Conservation (phyloP, 2,329 filamentous ascomycete species). For the Teratosphaeriaceae sp. region DNA sequence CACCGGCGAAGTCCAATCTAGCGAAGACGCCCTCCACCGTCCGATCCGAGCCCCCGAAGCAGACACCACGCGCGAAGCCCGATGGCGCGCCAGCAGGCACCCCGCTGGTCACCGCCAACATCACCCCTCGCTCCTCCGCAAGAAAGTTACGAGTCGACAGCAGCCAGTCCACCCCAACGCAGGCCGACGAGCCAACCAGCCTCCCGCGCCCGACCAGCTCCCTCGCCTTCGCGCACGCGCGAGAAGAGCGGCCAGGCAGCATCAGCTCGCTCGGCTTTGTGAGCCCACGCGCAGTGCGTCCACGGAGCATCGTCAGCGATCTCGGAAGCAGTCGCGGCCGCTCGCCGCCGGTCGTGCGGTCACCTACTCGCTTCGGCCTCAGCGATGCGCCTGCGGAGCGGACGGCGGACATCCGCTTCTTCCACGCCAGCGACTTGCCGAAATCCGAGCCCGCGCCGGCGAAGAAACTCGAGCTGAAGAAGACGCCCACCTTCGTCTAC, state of each 20-base stretch:
- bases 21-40: constrained; percentile 21
- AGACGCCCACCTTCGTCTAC: constrained; percentile 45
- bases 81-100: constrained; percentile 45
- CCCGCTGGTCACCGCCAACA: constrained; percentile 55
- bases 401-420: constrained; percentile 63
- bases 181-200: constrained; percentile 15
- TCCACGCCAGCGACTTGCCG: constrained; percentile 74
- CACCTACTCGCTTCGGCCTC: constrained; percentile 28
- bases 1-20: constrained; percentile 26
- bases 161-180: constrained; percentile 49
- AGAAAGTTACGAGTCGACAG: constrained; percentile 68
- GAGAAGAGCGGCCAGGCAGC: constrained; percentile 12
- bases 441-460: constrained; percentile 21
- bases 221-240: constrained; percentile 8
- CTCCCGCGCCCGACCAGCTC: constrained; percentile 8
- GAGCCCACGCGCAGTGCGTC: constrained; percentile 15
- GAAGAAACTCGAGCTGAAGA: constrained; percentile 35
- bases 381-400: constrained; percentile 12
- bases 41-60: constrained; percentile 34
- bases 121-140: constrained; percentile 72
- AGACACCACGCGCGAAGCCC: constrained; percentile 18
- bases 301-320: constrained; percentile 33
- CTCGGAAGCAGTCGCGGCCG: constrained; percentile 17
- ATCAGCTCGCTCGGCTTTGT: constrained; percentile 13
- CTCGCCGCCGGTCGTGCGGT: constrained; percentile 29